These are phyloP conservation scores for Debaryomyces subglobosus DNA, from an alignment of 1,139 yeast species.

Conservation along the genomic window DNA sequence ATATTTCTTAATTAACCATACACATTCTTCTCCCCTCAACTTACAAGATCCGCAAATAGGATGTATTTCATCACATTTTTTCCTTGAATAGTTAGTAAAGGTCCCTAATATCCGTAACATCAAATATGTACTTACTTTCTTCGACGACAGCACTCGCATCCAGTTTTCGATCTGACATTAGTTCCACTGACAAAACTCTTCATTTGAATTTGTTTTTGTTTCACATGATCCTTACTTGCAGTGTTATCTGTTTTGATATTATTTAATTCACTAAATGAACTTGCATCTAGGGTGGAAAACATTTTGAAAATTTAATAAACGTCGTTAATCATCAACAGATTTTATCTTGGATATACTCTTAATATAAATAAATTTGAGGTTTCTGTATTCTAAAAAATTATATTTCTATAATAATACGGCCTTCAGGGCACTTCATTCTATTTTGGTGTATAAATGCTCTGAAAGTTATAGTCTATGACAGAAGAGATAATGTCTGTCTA, in stretches of 20 bases:
- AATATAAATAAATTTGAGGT: background rate
- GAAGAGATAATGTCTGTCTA: background rate
- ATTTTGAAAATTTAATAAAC: background rate
- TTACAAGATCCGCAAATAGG: slow-evolving; percentile 30
- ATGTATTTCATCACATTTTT: slow-evolving; percentile 31
- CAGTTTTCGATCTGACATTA: slow-evolving; percentile 11
- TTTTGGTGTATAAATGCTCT: background rate
- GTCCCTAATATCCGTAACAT: background rate
- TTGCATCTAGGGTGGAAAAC: slow-evolving; percentile 12
- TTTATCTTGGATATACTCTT: background rate
- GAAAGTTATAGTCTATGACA: background rate
- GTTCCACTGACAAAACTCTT: slow-evolving; percentile 4
- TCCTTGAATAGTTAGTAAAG: slow-evolving; percentile 6
- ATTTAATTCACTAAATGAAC: slow-evolving; percentile 9
- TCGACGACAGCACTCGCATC: slow-evolving; percentile 12
- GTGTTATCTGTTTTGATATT: background rate
- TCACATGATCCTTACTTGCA: background rate
- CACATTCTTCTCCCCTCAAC: slow-evolving; percentile 24
- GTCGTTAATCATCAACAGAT: background rate
- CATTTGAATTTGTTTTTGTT: background rate
- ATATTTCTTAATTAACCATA: slow-evolving; percentile 14
- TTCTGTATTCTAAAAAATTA: background rate
- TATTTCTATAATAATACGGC: background rate
- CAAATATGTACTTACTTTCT: slow-evolving; percentile 10
- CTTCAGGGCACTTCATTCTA: background rate